A percentile compares a stretch with the other conserved stretches of the same genome.
These are phyloP conservation scores for Nidula microcarpa DNA, from an alignment of 768 basidiomycete genomes.

Conservation along the genomic window DNA sequence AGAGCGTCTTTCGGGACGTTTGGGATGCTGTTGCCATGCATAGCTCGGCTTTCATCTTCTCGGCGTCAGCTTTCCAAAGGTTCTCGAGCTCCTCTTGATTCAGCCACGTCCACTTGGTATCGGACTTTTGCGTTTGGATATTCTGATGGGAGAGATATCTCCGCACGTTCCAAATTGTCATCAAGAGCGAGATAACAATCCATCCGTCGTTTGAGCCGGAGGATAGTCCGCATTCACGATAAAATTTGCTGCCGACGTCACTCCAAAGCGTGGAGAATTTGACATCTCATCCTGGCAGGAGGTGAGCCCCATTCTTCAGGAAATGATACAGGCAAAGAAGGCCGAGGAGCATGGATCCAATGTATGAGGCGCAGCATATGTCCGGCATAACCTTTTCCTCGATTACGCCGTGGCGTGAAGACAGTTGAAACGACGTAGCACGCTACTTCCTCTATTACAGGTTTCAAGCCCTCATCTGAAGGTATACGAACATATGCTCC, in stretches of 20 bases:
- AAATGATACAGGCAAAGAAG: slow-evolving; percentile 18
- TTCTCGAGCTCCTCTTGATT: slow-evolving; percentile 26
- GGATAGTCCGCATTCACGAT: slow-evolving; percentile 34
- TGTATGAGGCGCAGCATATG: slow-evolving; percentile 69
- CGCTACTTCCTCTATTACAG: slow-evolving; percentile 22
- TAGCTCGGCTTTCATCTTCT: slow-evolving; percentile 26
- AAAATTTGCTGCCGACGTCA: slow-evolving; percentile 47
- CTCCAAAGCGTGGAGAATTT: slow-evolving; percentile 50
- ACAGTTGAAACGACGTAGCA: slow-evolving; percentile 57
- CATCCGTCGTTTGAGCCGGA: slow-evolving; percentile 34
- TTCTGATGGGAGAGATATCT: slow-evolving; percentile 9
- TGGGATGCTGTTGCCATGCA: slow-evolving; percentile 2
- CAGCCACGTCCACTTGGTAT: slow-evolving; percentile 28
- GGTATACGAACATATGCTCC: slow-evolving; percentile 11
- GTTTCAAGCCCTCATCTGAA: not conserved
- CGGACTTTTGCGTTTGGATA: slow-evolving; percentile 1
- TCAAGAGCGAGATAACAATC: slow-evolving; percentile 29
- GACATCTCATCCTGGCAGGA: slow-evolving; percentile 30
- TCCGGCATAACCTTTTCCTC: slow-evolving; percentile 52
- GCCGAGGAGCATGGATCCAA: slow-evolving; percentile 40
- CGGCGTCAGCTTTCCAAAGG: slow-evolving; percentile 38
- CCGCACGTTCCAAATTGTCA: slow-evolving; percentile 32
- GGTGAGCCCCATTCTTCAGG: slow-evolving; percentile 40
- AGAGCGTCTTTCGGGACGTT: slow-evolving; percentile 11
- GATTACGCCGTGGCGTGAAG: slow-evolving; percentile 46